Evolutionary conservation across 768 basidiomycete genomes (phyloP).

Genomic region (Lactifluus volemus): DNA sequence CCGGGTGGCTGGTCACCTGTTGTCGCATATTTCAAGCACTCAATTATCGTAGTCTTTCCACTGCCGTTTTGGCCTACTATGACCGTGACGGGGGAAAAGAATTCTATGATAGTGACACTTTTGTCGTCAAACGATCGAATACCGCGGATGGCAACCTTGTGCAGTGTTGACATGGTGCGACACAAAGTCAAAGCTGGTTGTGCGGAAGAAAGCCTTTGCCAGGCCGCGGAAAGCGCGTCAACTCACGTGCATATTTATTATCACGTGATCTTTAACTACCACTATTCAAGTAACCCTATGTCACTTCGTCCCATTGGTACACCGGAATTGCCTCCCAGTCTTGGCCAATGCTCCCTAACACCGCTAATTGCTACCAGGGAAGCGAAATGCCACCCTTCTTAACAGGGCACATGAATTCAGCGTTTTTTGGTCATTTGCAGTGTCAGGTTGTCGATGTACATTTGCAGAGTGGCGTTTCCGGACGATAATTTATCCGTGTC

Average conservation of each 20-base stretch:
- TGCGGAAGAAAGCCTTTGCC: background rate
- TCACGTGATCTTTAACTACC: background rate
- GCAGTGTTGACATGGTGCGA: slow-evolving; percentile 60
- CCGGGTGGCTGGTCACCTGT: slow-evolving; percentile 98
- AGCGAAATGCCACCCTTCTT: background rate
- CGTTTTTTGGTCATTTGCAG: slow-evolving; percentile 79
- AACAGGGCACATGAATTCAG: slow-evolving; percentile 26
- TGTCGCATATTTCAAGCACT: slow-evolving; percentile 98
- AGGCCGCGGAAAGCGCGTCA: background rate
- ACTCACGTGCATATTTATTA: background rate
- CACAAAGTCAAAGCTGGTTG: background rate
- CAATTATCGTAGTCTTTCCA: slow-evolving; percentile 98
- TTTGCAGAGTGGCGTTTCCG: slow-evolving; percentile 75
- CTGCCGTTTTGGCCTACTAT: slow-evolving; percentile 98
- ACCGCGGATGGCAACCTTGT: slow-evolving; percentile 90
- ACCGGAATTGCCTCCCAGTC: no score
- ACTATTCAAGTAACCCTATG: background rate
- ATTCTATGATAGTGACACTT: slow-evolving; percentile 86
- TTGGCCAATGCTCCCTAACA: background rate
- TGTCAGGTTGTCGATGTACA: slow-evolving; percentile 86
- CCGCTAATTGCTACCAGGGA: background rate
- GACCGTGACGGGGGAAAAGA: slow-evolving; percentile 95
- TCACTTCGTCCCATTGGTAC: no score
- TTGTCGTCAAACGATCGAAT: slow-evolving; percentile 98
- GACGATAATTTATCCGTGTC: slow-evolving; percentile 77